Evolutionary conservation across 495 filamentous ascomycete species (phyloP).

Genomic region (Aspergillus conjunctus): DNA sequence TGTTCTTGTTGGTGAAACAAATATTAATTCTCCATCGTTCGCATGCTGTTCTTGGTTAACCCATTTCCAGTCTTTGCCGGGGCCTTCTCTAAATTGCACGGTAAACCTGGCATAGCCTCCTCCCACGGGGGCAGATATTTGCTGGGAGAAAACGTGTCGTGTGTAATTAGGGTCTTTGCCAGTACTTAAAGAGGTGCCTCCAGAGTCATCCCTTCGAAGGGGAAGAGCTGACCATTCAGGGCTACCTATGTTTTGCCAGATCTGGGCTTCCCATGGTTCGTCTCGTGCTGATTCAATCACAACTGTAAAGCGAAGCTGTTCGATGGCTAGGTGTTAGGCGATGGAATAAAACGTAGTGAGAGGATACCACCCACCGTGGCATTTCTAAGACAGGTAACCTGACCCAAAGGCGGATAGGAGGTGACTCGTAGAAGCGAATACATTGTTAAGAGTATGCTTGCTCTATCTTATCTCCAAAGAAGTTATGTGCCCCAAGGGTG

Average conservation of each 20-base stretch:
- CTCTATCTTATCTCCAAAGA: no score
- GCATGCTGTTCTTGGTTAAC: slow-evolving; percentile 61
- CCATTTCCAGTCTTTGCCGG: slow-evolving; percentile 71
- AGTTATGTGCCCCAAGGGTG: not conserved
- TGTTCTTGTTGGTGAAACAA: slow-evolving; percentile 31
- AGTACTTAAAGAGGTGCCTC: slow-evolving; percentile 35
- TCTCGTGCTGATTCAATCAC: slow-evolving; percentile 67
- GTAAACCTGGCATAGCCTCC: slow-evolving; percentile 63
- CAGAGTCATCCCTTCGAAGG: slow-evolving; percentile 29
- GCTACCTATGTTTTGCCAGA: slow-evolving; percentile 70
- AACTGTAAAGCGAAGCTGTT: slow-evolving; percentile 63
- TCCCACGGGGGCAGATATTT: slow-evolving; percentile 36
- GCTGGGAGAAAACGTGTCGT: slow-evolving; percentile 44
- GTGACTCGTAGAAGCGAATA: slow-evolving; percentile 36
- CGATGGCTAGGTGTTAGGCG: not conserved
- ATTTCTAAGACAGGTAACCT: slow-evolving; percentile 56
- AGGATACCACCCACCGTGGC: slow-evolving; percentile 32
- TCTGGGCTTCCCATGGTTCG: slow-evolving; percentile 68
- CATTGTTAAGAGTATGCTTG: not conserved
- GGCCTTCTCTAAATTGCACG: slow-evolving; percentile 64
- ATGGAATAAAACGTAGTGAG: not conserved
- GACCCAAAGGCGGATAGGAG: slow-evolving; percentile 68
- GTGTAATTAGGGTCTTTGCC: slow-evolving; percentile 26
- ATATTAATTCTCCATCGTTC: slow-evolving; percentile 64
- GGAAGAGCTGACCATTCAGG: slow-evolving; percentile 42